Base-by-base conservation (phyloP, 2,329 filamentous ascomycete genomes). In the Diaporthe batatas region DNA sequence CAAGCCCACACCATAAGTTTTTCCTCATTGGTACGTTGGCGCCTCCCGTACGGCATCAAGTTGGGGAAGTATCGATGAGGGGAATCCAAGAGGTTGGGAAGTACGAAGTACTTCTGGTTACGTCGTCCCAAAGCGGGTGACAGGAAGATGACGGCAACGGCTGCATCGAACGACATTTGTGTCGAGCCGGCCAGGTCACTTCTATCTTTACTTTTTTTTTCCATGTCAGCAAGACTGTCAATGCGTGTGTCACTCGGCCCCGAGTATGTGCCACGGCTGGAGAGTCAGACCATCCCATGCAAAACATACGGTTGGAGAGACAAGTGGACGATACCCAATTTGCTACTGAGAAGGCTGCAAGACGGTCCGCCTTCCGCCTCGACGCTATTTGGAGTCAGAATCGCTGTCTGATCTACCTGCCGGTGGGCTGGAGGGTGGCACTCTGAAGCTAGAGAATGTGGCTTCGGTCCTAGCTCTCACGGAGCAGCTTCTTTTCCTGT, bases 301-400 rank as follows among this genome's bases (percentile, higher is more conserved):
- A 74, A 67, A 73, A 67, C 65, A 71, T 71, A 51, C 51, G 42
- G 58, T 67, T 47, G 54, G 57, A 59, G 47, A 53, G 18, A 58
- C 67, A 36, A 36, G 49, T 64, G 51, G n/a, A 67, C 68, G 55
- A 53, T 74, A 51, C 62, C 32, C n/a, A 53, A 79, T 79, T 79
- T 76, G 80, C 74, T 76, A 72, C 72, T 71, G 70, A 76, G 73
- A 78, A 79, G 78, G 79, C 81, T 78, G 79, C 74, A 80, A 67
- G 74, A 74, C 80, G 80, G 80, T 81, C 80, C 80, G 79, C 80
- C 81, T 81, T 81, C 79, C 79, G 80, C 80, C 78, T 78, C 79
- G 32, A 39, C 78, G 77, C 79, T 47, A 39, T 39, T 18, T 79
- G 78, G 72, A 57, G 51, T 54, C 69, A 70, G 55, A 36, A 70